Base-by-base conservation (phyloP, 805 yeast species). In the Starmera caribaea region DNA sequence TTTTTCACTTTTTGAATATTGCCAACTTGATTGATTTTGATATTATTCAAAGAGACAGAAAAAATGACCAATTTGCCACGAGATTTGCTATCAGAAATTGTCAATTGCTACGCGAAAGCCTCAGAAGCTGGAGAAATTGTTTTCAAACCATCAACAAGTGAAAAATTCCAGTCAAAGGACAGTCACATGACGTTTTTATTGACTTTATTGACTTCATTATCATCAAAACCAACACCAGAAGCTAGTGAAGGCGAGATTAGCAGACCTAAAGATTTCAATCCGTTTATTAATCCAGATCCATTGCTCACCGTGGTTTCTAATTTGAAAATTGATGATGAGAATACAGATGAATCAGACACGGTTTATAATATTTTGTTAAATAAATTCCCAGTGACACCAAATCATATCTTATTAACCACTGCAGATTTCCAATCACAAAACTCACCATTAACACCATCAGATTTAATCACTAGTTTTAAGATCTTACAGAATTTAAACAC, bases 301-400 rank as follows among this genome's bases (percentile, higher is more conserved):
- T 80, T 76, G 43, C 63, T 89, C 34, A 75, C 87, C 0, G 69
- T 89, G 8, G 49, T 75, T 21, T 69, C 70, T 9, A 68, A 69
- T 35, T 68, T 72, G 42, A 74, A 74, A 10, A 59, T 59, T 13
- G 63, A 73, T 26, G 24, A 21, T 21, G n/a, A n/a, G n/a, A n/a
- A n/a, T n/a, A n/a, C n/a, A n/a, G n/a, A n/a, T n/a, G 24, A 21
- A 21, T 21, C 24, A 21, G 24, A 21, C 7, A 21, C 24, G 7
- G 4, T 4, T 7, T 75, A 81, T 53, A 68, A 77, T 46, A 59
- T 90, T 29, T 75, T 90, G 6, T 71, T 87, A 48, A 90, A 90
- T 68, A 92, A 90, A 59, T 92, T 74, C 59, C 95, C 97, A 9
- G 80, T 89, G 31, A 73, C 81, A 5, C 76, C 84, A 34, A 74